Base-by-base conservation (phyloP, 2,329 filamentous ascomycete genomes). In the Paraphoma sp. region DNA sequence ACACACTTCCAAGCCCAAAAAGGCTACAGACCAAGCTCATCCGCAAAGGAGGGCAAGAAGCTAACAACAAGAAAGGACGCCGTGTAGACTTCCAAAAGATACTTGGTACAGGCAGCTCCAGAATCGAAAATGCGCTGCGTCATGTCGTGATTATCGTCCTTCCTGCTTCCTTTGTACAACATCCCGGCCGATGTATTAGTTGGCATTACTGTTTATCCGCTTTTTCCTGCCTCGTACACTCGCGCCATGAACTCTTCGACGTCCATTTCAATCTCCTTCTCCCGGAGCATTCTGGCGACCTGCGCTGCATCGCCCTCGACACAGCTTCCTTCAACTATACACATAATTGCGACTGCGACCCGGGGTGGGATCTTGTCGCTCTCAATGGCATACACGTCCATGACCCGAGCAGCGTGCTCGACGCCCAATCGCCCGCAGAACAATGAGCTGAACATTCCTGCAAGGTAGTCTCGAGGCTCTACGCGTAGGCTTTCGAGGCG, bases 331-430 rank as follows among this genome's bases (percentile, higher is more conserved):
- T 88, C 86, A 1, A 86, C 64, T 6, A 73, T 71, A 0, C 76
- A 74, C 17, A 95, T 74, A 16, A 91, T 79, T 0, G 89, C 91
- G 0, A 93, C 87, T 0, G 86, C 89, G 1, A 89, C 89, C 0
- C 90, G 81, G 6, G 94, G 84, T 0, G 93, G 79, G 1, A 91
- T 81, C 1, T 85, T 81, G 62, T 96, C 92, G 28, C 91, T 90
- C 70, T 96, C 92, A 62, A 96, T 92, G 3, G 91, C 87, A 64
- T 91, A 92, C 0, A 94, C 86, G 62, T 96, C 92, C 90, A 90
- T 94, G 11, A 95, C 76, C 2, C 92, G 81, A 1, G 87, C 86
- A 4, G 87, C 89, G 64, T 90, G 85, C 67, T 93, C 91, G 14
- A 93, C 82, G 7, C 84, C 83, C 4, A 92, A 77, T 40, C 89